Base-by-base conservation (phyloP, 768 basidiomycete genomes). In the Roridomyces roridus region DNA sequence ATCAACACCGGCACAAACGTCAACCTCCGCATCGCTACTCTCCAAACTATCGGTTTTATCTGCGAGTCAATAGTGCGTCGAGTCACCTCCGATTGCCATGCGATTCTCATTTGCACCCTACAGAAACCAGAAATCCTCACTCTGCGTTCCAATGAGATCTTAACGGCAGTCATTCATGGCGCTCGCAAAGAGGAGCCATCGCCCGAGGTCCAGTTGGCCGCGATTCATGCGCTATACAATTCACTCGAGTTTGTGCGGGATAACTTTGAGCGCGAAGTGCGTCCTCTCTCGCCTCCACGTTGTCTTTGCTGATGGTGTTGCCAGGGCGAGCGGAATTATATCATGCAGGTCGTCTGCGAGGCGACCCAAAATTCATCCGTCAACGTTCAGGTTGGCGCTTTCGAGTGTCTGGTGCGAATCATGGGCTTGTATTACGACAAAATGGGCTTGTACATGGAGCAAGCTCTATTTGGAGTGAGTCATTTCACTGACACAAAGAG, bases 331-430 rank as follows among this genome's bases (percentile, higher is more conserved):
- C 87, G 97, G 44, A 99, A 98, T 76, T 98, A 97, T 77, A 98
- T 99, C 74, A 99, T 99, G 97, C 97, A 99, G 78, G 95, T 98
- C 39, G 92, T 98, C 17, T 99, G 97, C 70, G 97, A 98, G 69
- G 96, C 96, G 0, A 98, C 97, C 0, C 97, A 98, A 72, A 95
- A 88, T 65, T 57, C 82, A 1, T 74, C 86, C 2, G 85, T 90
- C 3, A 73, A 81, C 31, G 95, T 98, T 31, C 96, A 98, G 77
- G 91, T 97, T n/a, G 93, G 88, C 26, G 90, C 97, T 5, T 99
- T 97, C 67, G 95, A 97, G 70, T 94, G 92, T 74, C 79, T 99
- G 14, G 96, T 98, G 26, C 85, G 88, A 67, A 97, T 98, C 69
- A 98, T 99, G 97, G 88, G 89, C 53, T 78, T 97, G 52, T 99